Base-by-base conservation (phyloP, 495 filamentous ascomycete species). In the Glarea lozoyensis region DNA sequence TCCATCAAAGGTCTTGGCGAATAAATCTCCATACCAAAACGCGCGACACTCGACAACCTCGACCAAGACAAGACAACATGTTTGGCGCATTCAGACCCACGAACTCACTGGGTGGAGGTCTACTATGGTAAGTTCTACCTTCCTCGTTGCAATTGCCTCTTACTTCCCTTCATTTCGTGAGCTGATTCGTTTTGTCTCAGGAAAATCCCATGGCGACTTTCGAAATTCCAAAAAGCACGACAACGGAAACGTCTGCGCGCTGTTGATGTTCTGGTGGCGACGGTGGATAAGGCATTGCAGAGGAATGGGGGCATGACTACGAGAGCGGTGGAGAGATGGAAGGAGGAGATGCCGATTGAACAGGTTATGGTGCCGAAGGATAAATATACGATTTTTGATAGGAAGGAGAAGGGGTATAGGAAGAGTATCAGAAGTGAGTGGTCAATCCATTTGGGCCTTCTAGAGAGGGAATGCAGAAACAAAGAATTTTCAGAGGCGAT, bases 171-270 rank as follows among this genome's bases (percentile, higher is more conserved):
- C 7, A n/a, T 29, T n/a, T 15, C 15, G 7, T 16, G 23, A 13
- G 33, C 43, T 51, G 48, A 51, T 20, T 3, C 18, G 9, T 22
- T 30, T 1, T 25, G n/a, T 40, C 24, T 22, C 51, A 96, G 92
- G 92, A 98, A 98, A 81, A 89, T 83, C 60, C 93, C 92, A 44
- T 98, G 88, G 87, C 85, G 93, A 37, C 81, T 98, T 57, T 98
- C 92, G 31, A 62, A 69, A 42, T 81, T 80, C 53, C 92, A 96
- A 60, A 98, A 98, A 62, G 75, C 76, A 47, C 85, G 92, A 22
- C 92, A 96, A 45, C 81, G 92, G 43, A 75, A 82, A 60, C 86
- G 92, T 17, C 70, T 98, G 34, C 82, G 82, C 43, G 76, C 78
- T 42, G 90, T 98, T 40, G 92, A 98, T 66, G 69, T 66, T 6